Evolutionary conservation across 805 yeast species (phyloP).

Genomic region (Ogataea pilisensis): DNA sequence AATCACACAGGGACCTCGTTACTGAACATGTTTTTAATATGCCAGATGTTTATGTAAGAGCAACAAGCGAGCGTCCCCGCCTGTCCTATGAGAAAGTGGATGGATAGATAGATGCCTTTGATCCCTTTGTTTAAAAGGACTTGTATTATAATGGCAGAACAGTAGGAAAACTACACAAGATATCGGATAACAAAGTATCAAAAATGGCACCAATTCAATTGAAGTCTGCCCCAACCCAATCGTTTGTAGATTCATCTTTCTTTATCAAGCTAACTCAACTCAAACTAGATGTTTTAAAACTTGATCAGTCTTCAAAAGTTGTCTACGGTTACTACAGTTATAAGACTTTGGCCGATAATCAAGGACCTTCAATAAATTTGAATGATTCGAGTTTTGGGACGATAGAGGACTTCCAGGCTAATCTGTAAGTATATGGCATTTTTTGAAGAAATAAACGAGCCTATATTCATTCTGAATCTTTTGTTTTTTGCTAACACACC

Average conservation of each 20-base stretch:
- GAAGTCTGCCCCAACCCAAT: slow-evolving; percentile 50
- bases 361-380: slow-evolving; percentile 28
- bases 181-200: not conserved
- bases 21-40: not conserved
- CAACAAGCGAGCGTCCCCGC: no score
- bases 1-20: not conserved
- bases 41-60: not conserved
- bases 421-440: slow-evolving; percentile 17
- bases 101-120: no score
- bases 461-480: no score
- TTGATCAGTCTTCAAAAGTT: slow-evolving; percentile 45
- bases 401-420: slow-evolving; percentile 5
- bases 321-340: slow-evolving; percentile 39
- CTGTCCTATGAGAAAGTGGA: no score
- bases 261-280: slow-evolving; percentile 69
- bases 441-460: no score
- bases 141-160: no score
- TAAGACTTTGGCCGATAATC: slow-evolving; percentile 27
- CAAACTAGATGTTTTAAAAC: slow-evolving; percentile 69
- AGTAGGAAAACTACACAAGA: not conserved
- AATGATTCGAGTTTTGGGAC: slow-evolving; percentile 32
- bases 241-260: slow-evolving; percentile 84
- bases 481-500: not conserved
- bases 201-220: slow-evolving; percentile 7
- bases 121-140: no score